Percentiles rank a stretch among this genome's conserved stretches.
phyloP scores from a whole-genome alignment of 305 asterid genomes.

The Fraxinus xanthoxyloides region DNA sequence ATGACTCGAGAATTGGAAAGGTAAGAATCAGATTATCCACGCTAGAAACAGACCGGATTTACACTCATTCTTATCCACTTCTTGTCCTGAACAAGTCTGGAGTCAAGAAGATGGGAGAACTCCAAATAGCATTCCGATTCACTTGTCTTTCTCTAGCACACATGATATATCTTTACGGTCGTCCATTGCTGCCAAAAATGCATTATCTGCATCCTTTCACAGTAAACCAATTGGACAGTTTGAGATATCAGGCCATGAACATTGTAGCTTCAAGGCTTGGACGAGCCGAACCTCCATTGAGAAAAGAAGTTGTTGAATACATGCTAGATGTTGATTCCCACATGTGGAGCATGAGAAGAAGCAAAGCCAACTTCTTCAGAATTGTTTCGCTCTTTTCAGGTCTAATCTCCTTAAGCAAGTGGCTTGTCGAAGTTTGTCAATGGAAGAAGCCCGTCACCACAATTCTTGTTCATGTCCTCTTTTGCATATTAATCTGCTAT shows the following conservation, averaged over 20 bases:
- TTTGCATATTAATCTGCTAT: constrained; percentile 44
- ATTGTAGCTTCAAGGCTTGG: constrained; percentile 51
- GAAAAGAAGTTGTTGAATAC: constrained; percentile 57
- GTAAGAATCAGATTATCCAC: constrained; percentile 57
- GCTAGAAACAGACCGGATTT: constrained; percentile 47
- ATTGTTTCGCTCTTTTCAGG: constrained; percentile 42
- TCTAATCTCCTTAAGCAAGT: constrained; percentile 41
- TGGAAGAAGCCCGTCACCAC: constrained; percentile 60
- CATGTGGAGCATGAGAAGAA: constrained; percentile 72
- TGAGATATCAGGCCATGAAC: constrained; percentile 55
- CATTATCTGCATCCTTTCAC: constrained; percentile 63
- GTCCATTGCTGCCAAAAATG: constrained; percentile 58
- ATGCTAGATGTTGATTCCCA: constrained; percentile 61
- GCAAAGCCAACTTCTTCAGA: constrained; percentile 65
- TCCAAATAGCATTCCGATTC: constrained; percentile 50
- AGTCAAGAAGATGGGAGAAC: constrained; percentile 58
- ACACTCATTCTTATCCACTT: constrained; percentile 55
- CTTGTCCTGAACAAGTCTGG: constrained; percentile 52
- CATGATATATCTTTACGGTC: constrained; percentile 40
- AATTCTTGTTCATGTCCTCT: constrained; percentile 41
- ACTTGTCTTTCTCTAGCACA: constrained; percentile 46
- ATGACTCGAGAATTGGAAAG: constrained; percentile 51
- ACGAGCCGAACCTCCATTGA: constrained; percentile 60
- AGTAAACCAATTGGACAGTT: constrained; percentile 48
- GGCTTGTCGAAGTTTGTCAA: constrained; percentile 42